Evolutionary conservation across 1,139 yeast species (phyloP).

Genomic region (Kurtzmaniella quercitrusa): DNA sequence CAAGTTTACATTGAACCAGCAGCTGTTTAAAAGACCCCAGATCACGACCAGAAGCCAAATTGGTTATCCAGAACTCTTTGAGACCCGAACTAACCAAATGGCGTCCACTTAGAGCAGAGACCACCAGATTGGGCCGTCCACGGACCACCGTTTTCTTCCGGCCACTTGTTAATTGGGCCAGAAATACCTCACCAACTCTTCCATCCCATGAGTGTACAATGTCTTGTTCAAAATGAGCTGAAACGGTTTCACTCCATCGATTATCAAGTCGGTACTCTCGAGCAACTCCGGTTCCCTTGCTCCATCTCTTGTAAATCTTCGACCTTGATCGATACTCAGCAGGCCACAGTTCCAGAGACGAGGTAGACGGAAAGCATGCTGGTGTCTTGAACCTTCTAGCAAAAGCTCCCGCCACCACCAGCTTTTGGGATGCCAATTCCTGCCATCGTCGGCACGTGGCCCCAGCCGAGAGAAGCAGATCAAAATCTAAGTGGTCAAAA

Average conservation of each 20-base stretch:
- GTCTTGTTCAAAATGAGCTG: not conserved
- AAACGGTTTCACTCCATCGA: not conserved
- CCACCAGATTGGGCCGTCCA: not conserved
- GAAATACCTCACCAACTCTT: not conserved
- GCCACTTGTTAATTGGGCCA: not conserved
- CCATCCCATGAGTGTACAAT: not conserved
- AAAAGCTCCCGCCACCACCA: not conserved
- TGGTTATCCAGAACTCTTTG: not conserved
- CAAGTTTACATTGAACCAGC: not conserved
- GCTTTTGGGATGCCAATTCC: not conserved
- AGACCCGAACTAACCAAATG: not conserved
- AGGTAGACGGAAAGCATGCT: not conserved
- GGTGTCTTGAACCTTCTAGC: not conserved
- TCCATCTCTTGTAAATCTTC: not conserved
- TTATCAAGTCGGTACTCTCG: not conserved
- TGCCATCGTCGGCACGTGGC: not conserved
- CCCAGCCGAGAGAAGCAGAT: not conserved
- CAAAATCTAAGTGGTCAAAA: constrained; percentile 1
- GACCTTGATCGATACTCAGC: not conserved
- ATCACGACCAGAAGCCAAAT: constrained; percentile 1
- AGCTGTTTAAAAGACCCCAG: constrained; percentile 1
- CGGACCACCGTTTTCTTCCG: not conserved
- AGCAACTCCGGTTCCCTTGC: not conserved
- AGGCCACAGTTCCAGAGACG: constrained; percentile 1
- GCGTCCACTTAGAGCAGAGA: not conserved